Percentiles rank a stretch among this genome's conserved stretches.
phyloP scores from a whole-genome alignment of 177 flowering plant species.

The Vitis hybrid region DNA sequence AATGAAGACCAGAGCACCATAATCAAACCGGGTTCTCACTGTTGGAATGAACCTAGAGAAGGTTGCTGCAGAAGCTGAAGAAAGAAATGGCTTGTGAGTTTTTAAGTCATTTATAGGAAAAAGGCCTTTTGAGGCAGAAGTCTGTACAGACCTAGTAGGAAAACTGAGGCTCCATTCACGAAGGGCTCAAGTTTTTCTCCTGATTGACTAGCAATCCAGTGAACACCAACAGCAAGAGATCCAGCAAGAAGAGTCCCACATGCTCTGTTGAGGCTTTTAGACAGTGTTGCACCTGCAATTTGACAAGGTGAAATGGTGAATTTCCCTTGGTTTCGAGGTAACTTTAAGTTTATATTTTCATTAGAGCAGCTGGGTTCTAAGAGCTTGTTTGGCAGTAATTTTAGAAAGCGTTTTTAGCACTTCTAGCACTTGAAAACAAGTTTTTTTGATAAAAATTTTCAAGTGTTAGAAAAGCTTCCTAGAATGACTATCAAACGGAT shows the following conservation, averaged over 20 bases:
- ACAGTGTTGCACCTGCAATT: slow-evolving; percentile 72
- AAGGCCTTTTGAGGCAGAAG: not conserved
- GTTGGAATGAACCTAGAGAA: slow-evolving; percentile 75
- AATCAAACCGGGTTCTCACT: slow-evolving; percentile 72
- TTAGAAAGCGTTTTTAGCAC: no score
- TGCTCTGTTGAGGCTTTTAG: slow-evolving; percentile 65
- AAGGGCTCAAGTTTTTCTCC: slow-evolving; percentile 60
- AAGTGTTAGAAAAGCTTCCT: no score
- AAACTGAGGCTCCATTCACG: slow-evolving; percentile 55
- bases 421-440: no score
- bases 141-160: slow-evolving; percentile 48
- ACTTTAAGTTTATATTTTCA: not conserved
- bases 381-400: no score
- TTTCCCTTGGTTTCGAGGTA: not conserved
- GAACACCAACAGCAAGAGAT: slow-evolving; percentile 57
- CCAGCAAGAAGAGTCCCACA: slow-evolving; percentile 68
- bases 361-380: not conserved
- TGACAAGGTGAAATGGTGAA: not conserved
- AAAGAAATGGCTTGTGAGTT: not conserved
- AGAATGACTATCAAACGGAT: no score
- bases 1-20: slow-evolving; percentile 72
- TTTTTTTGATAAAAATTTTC: no score
- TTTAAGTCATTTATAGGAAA: not conserved
- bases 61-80: slow-evolving; percentile 66
- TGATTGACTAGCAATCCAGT: slow-evolving; percentile 62